phyloP scores from a whole-genome alignment of 805 yeast genomes.

The Schizosaccharomyces osmophilus region DNA sequence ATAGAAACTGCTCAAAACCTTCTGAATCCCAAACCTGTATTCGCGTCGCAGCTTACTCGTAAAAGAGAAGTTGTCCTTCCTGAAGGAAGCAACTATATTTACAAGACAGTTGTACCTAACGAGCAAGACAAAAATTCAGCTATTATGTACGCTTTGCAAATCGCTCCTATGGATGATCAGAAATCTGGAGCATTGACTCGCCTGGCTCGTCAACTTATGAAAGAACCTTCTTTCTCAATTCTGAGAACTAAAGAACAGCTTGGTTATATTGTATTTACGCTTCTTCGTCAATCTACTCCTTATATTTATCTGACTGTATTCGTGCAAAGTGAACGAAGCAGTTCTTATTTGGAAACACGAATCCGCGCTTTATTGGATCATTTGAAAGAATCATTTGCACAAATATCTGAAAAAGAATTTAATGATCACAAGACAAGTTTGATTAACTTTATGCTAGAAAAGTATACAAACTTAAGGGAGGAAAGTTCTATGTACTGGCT shows the following conservation, averaged over 20 bases:
- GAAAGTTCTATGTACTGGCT: slow-evolving; percentile 45
- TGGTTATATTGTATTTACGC: slow-evolving; percentile 81
- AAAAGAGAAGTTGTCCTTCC: slow-evolving; percentile 19
- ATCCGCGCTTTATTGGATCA: slow-evolving; percentile 37
- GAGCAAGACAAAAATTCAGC: slow-evolving; percentile 57
- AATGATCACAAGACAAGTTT: slow-evolving; percentile 45
- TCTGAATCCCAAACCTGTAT: slow-evolving; percentile 19
- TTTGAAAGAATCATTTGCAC: slow-evolving; percentile 23
- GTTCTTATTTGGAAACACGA: slow-evolving; percentile 52
- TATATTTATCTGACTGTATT: slow-evolving; percentile 48
- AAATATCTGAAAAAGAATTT: slow-evolving; percentile 40
- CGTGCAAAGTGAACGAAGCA: slow-evolving; percentile 61
- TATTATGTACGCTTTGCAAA: slow-evolving; percentile 51
- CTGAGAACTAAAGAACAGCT: slow-evolving; percentile 83
- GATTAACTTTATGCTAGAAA: slow-evolving; percentile 38
- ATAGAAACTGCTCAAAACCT: slow-evolving; percentile 20
- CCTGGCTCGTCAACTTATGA: slow-evolving; percentile 43
- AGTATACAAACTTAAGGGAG: slow-evolving; percentile 53
- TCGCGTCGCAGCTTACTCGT: slow-evolving; percentile 20
- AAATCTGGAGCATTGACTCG: slow-evolving; percentile 28
- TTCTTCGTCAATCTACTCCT: slow-evolving; percentile 42
- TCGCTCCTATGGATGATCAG: slow-evolving; percentile 28
- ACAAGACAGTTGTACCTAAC: slow-evolving; percentile 31
- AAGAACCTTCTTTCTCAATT: slow-evolving; percentile 75
- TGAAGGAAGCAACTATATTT: slow-evolving; percentile 11